Conservation (phyloP, 176 grass and related monocot genomes). For the Oropetium thomaeum region DNA sequence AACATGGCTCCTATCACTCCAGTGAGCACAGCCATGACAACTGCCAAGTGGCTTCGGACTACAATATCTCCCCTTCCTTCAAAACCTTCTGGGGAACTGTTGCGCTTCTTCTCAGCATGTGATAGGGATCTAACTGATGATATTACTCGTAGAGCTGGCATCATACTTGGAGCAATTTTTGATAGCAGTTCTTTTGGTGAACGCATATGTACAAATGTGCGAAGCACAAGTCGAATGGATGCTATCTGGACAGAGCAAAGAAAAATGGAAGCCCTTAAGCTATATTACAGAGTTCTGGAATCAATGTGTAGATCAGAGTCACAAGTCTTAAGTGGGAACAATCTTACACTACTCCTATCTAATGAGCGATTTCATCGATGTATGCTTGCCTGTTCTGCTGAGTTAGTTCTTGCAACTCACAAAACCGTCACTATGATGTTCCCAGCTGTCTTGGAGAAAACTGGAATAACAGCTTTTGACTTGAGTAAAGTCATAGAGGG, state of each 20-base stretch:
- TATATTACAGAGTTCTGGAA: conserved; percentile 91
- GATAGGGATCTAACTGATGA: conserved; percentile 72
- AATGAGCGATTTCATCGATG: conserved; percentile 94
- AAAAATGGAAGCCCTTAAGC: conserved; percentile 86
- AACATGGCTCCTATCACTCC: conserved; percentile 85
- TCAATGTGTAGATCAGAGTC: conserved; percentile 89
- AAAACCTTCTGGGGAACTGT: conserved; percentile 67
- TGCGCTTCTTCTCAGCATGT: conserved; percentile 70
- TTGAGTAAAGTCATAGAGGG: conserved; percentile 98
- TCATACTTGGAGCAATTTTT: conserved; percentile 92
- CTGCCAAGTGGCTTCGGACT: conserved; percentile 87
- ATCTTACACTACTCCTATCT: conserved; percentile 76
- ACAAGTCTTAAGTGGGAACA: conserved; percentile 66
- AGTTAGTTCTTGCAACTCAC: conserved; percentile 93
- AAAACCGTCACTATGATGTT: conserved; percentile 98
- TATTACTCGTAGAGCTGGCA: conserved; percentile 61
- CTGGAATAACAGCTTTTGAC: conserved; percentile 95
- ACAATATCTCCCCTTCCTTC: conserved; percentile 81
- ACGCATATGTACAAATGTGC: conserved; percentile 38
- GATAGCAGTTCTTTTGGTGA: conserved; percentile 66
- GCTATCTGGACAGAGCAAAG: conserved; percentile 96
- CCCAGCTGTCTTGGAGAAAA: conserved; percentile 92
- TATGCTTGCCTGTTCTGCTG: conserved; percentile 96
- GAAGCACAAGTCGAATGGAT: conserved; percentile 67
- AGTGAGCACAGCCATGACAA: conserved; percentile 94